Evolutionary conservation across 306 rosid genomes (phyloP).

Genomic region (Datisca glomerata): DNA sequence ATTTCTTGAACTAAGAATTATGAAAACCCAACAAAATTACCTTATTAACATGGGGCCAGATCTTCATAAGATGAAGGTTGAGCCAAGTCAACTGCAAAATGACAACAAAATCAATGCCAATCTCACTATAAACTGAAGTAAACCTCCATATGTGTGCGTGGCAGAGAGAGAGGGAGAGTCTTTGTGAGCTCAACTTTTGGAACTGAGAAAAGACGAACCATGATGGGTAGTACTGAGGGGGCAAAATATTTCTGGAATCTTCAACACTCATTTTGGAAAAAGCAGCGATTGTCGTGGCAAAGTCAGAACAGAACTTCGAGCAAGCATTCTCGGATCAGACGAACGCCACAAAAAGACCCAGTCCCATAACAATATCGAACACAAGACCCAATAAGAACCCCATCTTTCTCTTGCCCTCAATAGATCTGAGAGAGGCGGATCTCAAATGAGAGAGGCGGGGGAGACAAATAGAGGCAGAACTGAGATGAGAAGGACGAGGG

Average conservation of each 20-base stretch:
- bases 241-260: constrained; percentile 77
- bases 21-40: constrained; percentile 20
- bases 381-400: constrained; percentile 69
- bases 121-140: neutral
- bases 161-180: neutral
- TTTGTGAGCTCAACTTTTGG: constrained; percentile 58
- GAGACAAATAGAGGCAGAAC: too few relatives aligned
- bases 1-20: neutral
- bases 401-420: too few relatives aligned
- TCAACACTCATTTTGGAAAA: constrained; percentile 73
- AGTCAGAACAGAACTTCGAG: constrained; percentile 48
- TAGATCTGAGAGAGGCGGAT: too few relatives aligned
- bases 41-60: constrained; percentile 93
- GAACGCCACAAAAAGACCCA: constrained; percentile 45
- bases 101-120: constrained; percentile 8
- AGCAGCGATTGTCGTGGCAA: constrained; percentile 65
- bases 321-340: constrained; percentile 60
- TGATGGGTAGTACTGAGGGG: constrained; percentile 69
- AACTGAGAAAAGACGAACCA: constrained; percentile 81
- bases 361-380: constrained; percentile 49
- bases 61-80: constrained; percentile 65
- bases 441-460: too few relatives aligned
- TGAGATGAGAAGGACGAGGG: too few relatives aligned
- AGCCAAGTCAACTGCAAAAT: constrained; percentile 68
- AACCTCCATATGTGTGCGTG: constrained; percentile 1